Evolutionary conservation across 768 basidiomycete genomes (phyloP).

Genomic region (Cantharellus anzutake): DNA sequence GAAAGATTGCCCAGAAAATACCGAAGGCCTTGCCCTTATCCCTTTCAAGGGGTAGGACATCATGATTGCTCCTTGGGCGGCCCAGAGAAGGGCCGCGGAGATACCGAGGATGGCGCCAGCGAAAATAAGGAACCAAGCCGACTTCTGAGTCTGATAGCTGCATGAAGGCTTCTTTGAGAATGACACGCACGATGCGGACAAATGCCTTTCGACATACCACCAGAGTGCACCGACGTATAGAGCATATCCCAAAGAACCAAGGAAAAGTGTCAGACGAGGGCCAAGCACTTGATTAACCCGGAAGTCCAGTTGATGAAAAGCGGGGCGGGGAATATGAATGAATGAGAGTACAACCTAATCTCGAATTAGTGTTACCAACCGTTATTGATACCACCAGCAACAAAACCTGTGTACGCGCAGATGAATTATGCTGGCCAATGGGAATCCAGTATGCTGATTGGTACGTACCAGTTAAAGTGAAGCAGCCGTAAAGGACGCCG

Average conservation of each 20-base stretch:
- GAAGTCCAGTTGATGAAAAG: too few relatives aligned
- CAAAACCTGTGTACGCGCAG: background rate
- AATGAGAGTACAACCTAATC: background rate
- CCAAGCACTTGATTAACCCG: constrained; percentile 25
- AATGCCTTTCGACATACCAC: constrained; percentile 18
- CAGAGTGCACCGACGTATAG: constrained; percentile 28
- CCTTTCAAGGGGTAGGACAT: constrained; percentile 35
- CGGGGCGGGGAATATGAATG: background rate
- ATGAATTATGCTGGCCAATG: background rate
- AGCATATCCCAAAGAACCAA: constrained; percentile 34
- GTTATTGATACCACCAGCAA: background rate
- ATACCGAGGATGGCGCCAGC: constrained; percentile 32
- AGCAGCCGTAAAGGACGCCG: constrained; percentile 25
- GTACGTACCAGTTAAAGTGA: constrained; percentile 17
- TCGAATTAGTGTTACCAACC: background rate
- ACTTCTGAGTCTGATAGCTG: constrained; percentile 22
- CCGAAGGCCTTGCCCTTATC: constrained; percentile 34
- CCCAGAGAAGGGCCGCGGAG: constrained; percentile 34
- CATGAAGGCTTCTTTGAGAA: background rate
- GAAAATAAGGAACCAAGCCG: constrained; percentile 27
- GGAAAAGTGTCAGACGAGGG: constrained; percentile 27
- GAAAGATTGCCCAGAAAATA: constrained; percentile 34
- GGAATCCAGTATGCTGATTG: background rate
- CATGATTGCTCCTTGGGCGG: constrained; percentile 24
- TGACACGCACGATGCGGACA: background rate